phyloP scores from a whole-genome alignment of 1,284 basidiomycete genomes.

The Malassezia yamatoensis region DNA sequence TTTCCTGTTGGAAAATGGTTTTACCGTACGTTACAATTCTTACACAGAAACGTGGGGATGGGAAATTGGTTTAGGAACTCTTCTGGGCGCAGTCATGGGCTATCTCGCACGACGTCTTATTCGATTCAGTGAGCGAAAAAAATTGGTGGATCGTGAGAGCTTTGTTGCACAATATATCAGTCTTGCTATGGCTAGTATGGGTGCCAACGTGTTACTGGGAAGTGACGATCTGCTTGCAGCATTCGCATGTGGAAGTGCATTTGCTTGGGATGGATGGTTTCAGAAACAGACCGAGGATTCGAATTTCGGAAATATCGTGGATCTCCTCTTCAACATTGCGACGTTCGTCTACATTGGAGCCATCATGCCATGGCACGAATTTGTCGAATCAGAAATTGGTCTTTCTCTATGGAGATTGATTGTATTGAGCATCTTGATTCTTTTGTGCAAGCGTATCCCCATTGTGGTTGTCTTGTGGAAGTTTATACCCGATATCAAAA shows the following conservation, averaged over 20 bases:
- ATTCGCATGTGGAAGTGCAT: conserved; percentile 88
- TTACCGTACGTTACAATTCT: conserved; percentile 28
- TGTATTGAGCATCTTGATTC: conserved; percentile 35
- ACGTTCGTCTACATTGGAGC: conserved; percentile 48
- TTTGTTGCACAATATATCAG: conserved; percentile 82
- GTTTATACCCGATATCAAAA: conserved; percentile 48
- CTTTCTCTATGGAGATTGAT: conserved; percentile 41
- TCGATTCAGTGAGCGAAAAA: conserved; percentile 81
- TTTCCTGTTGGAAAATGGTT: conserved; percentile 52
- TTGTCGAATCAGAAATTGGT: conserved; percentile 26
- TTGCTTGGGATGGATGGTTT: conserved; percentile 88
- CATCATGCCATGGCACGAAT: conserved; percentile 44
- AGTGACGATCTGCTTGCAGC: conserved; percentile 54
- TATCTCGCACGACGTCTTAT: conserved; percentile 79
- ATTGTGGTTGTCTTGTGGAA: conserved; percentile 44
- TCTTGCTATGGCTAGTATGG: conserved; percentile 67
- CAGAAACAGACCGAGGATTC: conserved; percentile 76
- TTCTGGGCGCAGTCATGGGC: conserved; percentile 71
- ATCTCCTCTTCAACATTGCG: conserved; percentile 56
- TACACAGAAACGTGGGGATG: conserved; percentile 52
- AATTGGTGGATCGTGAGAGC: conserved; percentile 89
- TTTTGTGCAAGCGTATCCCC: conserved; percentile 43
- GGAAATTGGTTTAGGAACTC: conserved; percentile 68
- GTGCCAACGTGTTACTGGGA: conserved; percentile 49
- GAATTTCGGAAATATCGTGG: conserved; percentile 91